These are phyloP conservation scores for Domatiomyces globalis DNA, from an alignment of 2,329 filamentous ascomycete species.

Conservation along the genomic window DNA sequence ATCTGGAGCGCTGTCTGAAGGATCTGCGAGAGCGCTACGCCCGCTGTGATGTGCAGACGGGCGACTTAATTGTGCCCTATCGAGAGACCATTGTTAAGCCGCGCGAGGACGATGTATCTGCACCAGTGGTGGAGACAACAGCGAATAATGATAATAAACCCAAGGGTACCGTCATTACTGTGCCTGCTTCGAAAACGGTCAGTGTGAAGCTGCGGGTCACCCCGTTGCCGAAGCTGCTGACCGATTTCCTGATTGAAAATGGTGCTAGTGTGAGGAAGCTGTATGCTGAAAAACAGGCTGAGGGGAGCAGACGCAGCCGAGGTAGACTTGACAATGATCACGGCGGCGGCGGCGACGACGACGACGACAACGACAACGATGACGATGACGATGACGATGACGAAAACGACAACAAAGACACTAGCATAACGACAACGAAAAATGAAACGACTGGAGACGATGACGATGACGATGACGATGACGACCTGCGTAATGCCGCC, in stretches of 20 bases:
- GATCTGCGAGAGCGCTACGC: slow-evolving; percentile 88
- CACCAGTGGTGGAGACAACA: slow-evolving; percentile 58
- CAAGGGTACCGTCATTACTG: slow-evolving; percentile 60
- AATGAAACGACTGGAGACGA: slow-evolving; percentile 1
- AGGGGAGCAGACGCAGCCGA: slow-evolving; percentile 19
- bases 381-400: slow-evolving; percentile 20
- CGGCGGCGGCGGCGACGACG: slow-evolving; percentile 25
- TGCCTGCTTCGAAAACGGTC: slow-evolving; percentile 75
- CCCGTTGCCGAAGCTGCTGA: slow-evolving; percentile 64
- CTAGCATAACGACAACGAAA: not conserved
- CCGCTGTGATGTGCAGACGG: slow-evolving; percentile 84
- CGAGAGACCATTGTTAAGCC: slow-evolving; percentile 78
- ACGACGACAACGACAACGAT: slow-evolving; percentile 25
- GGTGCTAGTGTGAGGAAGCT: slow-evolving; percentile 62
- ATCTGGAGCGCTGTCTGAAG: slow-evolving; percentile 84
- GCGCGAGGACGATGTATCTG: slow-evolving; percentile 41
- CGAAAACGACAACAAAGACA: not conserved
- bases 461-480: slow-evolving; percentile 27
- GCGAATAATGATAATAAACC: slow-evolving; percentile 66
- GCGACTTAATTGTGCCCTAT: slow-evolving; percentile 89
- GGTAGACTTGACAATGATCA: slow-evolving; percentile 22
- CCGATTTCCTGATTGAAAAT: slow-evolving; percentile 74
- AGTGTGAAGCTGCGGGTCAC: slow-evolving; percentile 61
- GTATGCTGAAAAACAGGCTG: slow-evolving; percentile 54
- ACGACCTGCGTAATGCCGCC: slow-evolving; percentile 25